Evolutionary conservation across 306 rosid species (phyloP).

Genomic region (Calophaca sinica): DNA sequence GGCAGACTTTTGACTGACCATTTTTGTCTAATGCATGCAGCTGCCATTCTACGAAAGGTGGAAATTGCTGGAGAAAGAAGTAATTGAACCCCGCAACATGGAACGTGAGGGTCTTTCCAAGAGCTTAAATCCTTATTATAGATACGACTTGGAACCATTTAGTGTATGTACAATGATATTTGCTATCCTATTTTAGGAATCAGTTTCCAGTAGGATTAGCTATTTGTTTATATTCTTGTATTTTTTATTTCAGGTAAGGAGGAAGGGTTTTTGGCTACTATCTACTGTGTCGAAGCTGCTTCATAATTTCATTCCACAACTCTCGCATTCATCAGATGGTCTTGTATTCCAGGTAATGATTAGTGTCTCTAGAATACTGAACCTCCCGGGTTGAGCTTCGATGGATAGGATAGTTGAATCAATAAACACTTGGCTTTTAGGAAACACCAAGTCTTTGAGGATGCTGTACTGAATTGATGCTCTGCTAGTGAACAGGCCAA

Average conservation of each 20-base stretch:
- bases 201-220: slow-evolving; percentile 35
- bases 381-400: slow-evolving; percentile 15
- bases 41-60: slow-evolving; percentile 94
- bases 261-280: slow-evolving; percentile 97
- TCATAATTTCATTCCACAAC: slow-evolving; percentile 88
- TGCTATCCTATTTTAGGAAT: slow-evolving; percentile 31
- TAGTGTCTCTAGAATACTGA: slow-evolving; percentile 35
- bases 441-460: slow-evolving; percentile 21
- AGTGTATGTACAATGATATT: slow-evolving; percentile 66
- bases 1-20: slow-evolving; percentile 34
- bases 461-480: slow-evolving; percentile 31
- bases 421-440: slow-evolving; percentile 16
- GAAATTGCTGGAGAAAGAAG: slow-evolving; percentile 98
- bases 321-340: slow-evolving; percentile 95
- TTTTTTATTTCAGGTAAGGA: slow-evolving; percentile 77
- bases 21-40: slow-evolving; percentile 61
- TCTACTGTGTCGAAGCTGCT: slow-evolving; percentile 90
- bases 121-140: slow-evolving; percentile 71
- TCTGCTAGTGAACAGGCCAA: slow-evolving; percentile 14
- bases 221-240: slow-evolving; percentile 35
- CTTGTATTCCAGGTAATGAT: slow-evolving; percentile 91
- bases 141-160: slow-evolving; percentile 96
- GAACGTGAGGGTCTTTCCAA: slow-evolving; percentile 83
- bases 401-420: slow-evolving; percentile 9
- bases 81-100: slow-evolving; percentile 89